Conservation (phyloP, 1,284 basidiomycete species). For the Ceratobasidium papillatum region DNA sequence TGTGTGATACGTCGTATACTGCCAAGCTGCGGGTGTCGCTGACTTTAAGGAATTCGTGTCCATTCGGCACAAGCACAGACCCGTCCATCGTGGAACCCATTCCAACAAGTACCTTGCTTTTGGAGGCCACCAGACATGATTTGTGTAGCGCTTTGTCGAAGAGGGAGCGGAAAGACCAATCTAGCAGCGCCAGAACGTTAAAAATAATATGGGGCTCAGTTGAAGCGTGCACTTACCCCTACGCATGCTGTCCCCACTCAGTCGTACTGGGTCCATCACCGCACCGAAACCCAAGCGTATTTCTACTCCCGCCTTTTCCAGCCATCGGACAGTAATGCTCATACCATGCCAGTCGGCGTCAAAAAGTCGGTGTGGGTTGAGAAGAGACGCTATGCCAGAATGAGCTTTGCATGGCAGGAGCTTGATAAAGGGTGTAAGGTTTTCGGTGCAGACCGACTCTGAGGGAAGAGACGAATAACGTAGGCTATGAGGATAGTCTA, state of each 20-base stretch:
- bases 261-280: constrained; percentile 80
- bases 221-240: constrained; percentile 61
- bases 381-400: constrained; percentile 86
- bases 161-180: constrained; percentile 80
- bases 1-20: constrained; percentile 60
- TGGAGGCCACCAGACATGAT: constrained; percentile 66
- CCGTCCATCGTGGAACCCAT: constrained; percentile 36
- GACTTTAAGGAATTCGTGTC: constrained; percentile 28
- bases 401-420: constrained; percentile 91
- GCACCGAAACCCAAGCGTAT: constrained; percentile 82
- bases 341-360: constrained; percentile 90
- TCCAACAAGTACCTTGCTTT: constrained; percentile 62
- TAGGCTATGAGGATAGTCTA: constrained; percentile 59
- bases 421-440: constrained; percentile 94
- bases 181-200: constrained; percentile 53
- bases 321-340: constrained; percentile 76
- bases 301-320: constrained; percentile 63
- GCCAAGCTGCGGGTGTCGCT: constrained; percentile 50
- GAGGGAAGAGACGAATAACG: constrained; percentile 82
- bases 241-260: constrained; percentile 55
- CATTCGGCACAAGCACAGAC: constrained; percentile 26
- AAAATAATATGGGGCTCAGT: constrained; percentile 3
- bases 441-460: constrained; percentile 94
- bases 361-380: constrained; percentile 88
- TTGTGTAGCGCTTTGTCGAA: constrained; percentile 74